A percentile compares a stretch with the other conserved stretches of the same genome.
These are phyloP conservation scores for Neltuma alba DNA, from an alignment of 306 rosid genomes.

Conservation along the genomic window DNA sequence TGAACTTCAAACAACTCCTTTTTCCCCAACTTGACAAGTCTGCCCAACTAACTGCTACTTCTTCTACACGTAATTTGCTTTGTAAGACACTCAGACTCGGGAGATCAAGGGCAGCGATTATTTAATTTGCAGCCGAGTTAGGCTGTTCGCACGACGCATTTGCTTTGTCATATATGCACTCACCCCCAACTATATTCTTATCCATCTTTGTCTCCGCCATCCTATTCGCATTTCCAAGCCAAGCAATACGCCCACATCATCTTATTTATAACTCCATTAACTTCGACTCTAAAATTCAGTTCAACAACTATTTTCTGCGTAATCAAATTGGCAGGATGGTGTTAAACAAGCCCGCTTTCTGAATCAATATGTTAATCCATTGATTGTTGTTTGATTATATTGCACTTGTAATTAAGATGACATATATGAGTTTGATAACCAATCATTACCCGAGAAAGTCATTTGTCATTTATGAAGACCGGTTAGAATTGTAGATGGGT, in stretches of 20 bases:
- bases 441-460: neutral
- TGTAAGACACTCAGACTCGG: conserved; percentile 63
- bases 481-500: neutral
- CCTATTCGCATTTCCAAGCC: neutral
- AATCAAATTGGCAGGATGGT: neutral
- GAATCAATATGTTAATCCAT: neutral
- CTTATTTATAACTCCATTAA: neutral
- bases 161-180: conserved; percentile 4
- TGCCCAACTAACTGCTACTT: conserved; percentile 39
- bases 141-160: conserved; percentile 41
- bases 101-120: conserved; percentile 52
- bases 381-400: neutral
- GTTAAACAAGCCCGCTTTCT: neutral
- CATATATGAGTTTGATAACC: neutral
- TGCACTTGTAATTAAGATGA: neutral
- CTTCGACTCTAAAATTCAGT: neutral
- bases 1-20: neutral
- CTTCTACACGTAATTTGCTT: conserved; percentile 52
- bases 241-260: neutral
- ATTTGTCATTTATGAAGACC: neutral
- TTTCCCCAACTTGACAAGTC: conserved; percentile 22
- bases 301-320: no score
- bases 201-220: conserved; percentile 9
- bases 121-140: conserved; percentile 50
- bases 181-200: neutral